Evolutionary conservation across 1,139 yeast species (phyloP), one percentile per base, ranked within the genome.

Genomic region (Pichia sp.): DNA sequence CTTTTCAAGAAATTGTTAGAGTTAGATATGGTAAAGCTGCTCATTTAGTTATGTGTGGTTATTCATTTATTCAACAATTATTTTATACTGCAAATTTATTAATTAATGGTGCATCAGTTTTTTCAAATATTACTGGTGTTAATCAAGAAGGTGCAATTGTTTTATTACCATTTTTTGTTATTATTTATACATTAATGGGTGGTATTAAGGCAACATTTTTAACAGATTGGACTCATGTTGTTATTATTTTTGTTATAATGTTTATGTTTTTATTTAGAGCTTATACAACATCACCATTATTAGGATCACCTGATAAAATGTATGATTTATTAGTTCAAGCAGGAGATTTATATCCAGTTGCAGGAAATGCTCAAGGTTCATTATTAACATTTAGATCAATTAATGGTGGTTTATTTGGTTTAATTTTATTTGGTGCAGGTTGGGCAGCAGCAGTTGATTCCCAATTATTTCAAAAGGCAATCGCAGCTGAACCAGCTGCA

Each of bases 1-100:
- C 80, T 4, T 74, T 72, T 56, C 70, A 73, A 55, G 80, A 75
- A 57, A 70, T 73, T 42, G 65, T 74, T 48, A 66, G 64, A 51
- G 68, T 71, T 3, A 62, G 80, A 46, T 75, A 71, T 53, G 80
- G 80, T 33, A 56, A 60, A 11, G 58, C 62, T 12, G 57, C 59
- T 11, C 63, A 60, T 42, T 42, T 54, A 40, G 48, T 54, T 1
- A 52, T 54, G 43, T 48, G 56, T 22, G 47, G 41, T 39, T 59
- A 56, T 42, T 55, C 58, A 3, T 48, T 59, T 20, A 45, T 50
- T 11, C 59, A 58, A 23, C 59, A 58, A 40, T 47, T 58, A 16
- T 44, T 57, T 12, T 54, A 53, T 40, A 54, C 62, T 4, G 65
- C 71, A 37, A 66, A 65, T 46, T 57, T 68, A 30, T 58, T 67